Base-by-base conservation (phyloP, 306 rosid species). In the Pterocarpus macrocarpus region DNA sequence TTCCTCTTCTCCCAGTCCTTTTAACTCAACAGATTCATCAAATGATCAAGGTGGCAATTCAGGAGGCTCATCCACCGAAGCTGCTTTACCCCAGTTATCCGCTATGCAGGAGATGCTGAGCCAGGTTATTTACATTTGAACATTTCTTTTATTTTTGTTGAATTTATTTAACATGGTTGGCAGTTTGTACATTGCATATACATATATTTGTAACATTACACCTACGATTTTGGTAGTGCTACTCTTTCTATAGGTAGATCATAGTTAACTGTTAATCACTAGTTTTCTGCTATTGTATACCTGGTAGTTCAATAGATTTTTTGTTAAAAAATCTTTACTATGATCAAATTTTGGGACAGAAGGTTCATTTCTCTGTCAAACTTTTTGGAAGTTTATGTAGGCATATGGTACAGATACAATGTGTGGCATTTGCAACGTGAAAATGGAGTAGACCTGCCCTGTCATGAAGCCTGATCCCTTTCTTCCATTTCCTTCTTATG, bases 101-200 rank as follows among this genome's bases (percentile, higher is more conserved):
- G 39, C 89, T 65, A 80, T 89, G 87, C 90, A 87, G 67, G 88
- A 83, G 76, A 87, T 71, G 89, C 55, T 91, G 80, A 87, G 86
- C 82, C 95, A 89, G 95, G 95, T 91, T 33, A 84, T 81, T 77
- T 64, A 64, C 68, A 41, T 68, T 49, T 57, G 36, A 62, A 56
- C 17, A 28, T 43, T 7, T 64, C 10, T 50, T 32, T 43, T 14
- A 32, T 36, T 61, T 84, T 61, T 68, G 30, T 49, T 41, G 64
- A 43, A 43, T 64, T 72, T 41, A 59, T 68, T 43, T 70, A 61
- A 13, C 59, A 63, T 15, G 58, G 61, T 52, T 52, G 85, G 66
- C 62, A 7, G 53, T 47, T 47, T 47, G 58, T 61, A 12, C 75
- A 69, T 45, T 76, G 33, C 63, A 16, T 58, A 57, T 79, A 71